Conservation (phyloP, 2,329 filamentous ascomycete genomes). For the Chaetomiaceae sp. region DNA sequence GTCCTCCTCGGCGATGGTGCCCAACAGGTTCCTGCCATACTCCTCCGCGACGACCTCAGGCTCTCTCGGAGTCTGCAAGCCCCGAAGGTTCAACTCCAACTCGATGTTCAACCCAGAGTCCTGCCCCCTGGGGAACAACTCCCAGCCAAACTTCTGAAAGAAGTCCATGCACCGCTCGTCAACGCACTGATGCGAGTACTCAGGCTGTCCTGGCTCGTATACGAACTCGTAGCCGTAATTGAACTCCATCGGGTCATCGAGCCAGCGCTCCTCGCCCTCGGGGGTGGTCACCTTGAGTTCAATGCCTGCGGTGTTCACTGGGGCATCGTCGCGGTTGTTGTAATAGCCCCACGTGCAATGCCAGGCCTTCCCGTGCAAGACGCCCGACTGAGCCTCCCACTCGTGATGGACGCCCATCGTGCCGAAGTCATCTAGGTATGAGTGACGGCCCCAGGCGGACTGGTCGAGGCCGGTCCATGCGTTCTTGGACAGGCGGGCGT, state of each 20-base stretch:
- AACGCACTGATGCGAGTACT: not conserved
- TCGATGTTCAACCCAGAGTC: not conserved
- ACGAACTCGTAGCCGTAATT: not conserved
- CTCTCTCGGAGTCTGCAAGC: too few relatives aligned
- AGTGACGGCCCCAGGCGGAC: not conserved
- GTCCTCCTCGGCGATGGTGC: too few relatives aligned
- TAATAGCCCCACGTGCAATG: not conserved
- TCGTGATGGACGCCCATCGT: not conserved
- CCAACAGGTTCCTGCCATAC: not conserved
- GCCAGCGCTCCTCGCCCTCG: slow-evolving; percentile 2
- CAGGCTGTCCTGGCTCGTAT: not conserved
- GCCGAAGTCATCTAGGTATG: not conserved
- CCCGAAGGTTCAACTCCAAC: not conserved
- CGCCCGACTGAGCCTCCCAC: not conserved
- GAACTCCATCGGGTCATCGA: not conserved
- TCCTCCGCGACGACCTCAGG: not conserved
- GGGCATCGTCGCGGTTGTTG: not conserved
- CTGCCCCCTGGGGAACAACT: not conserved
- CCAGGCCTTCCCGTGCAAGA: not conserved
- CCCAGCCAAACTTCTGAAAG: not conserved
- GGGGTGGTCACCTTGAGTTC: slow-evolving; percentile 1
- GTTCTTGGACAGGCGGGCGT: not conserved
- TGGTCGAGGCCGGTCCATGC: slow-evolving; percentile 3
- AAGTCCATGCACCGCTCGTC: not conserved
- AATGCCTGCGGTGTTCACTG: not conserved